phyloP scores from a whole-genome alignment of 495 filamentous ascomycete genomes.

The Podospora fimiseda region DNA sequence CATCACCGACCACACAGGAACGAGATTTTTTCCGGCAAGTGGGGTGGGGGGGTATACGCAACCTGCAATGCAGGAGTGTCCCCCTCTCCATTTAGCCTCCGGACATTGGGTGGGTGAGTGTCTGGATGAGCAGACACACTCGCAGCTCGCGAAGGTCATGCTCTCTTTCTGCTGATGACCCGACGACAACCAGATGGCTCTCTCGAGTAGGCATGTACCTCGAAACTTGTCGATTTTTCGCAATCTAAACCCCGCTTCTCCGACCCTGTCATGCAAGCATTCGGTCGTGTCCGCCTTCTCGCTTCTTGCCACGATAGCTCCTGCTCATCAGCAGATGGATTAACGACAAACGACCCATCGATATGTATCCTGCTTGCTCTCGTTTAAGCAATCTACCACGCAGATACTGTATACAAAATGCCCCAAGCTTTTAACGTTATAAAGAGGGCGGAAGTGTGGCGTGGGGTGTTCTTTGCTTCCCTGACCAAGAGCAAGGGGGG shows the following conservation, averaged over 20 bases:
- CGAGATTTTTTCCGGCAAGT: neutral
- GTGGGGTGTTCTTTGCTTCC: constrained; percentile 9
- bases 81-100: neutral
- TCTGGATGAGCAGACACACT: neutral
- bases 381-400: too few species aligned
- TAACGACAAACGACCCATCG: too few species aligned
- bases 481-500: constrained; percentile 6
- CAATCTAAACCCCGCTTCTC: constrained; percentile 1
- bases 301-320: too few species aligned
- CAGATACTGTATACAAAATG: neutral
- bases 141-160: constrained; percentile 2
- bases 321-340: too few species aligned
- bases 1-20: neutral
- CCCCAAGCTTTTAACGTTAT: neutral
- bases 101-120: neutral
- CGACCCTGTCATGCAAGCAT: too few species aligned
- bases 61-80: neutral
- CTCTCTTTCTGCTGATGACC: neutral
- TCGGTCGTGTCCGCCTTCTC: too few species aligned
- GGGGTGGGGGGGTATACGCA: neutral
- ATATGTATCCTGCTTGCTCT: too few species aligned
- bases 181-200: neutral
- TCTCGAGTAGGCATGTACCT: too few species aligned
- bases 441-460: constrained; percentile 7
- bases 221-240: too few species aligned